phyloP scores from a whole-genome alignment of 192 early-diverging fungal species.

The Coemansia sp. region DNA sequence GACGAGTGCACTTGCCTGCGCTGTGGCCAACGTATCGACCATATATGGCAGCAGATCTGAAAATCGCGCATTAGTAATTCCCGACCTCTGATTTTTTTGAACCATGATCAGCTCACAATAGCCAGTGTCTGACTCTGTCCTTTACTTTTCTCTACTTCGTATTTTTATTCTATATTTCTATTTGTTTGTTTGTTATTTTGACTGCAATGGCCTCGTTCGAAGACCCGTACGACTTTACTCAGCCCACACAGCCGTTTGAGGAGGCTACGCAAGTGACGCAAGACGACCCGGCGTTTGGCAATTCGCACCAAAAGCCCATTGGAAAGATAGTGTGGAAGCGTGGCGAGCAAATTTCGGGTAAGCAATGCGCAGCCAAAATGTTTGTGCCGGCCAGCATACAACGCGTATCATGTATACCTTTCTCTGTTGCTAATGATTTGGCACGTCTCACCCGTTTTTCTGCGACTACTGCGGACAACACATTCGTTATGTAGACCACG shows the following conservation, averaged over 20 bases:
- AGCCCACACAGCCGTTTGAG: slow-evolving; percentile 59
- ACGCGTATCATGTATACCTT: neutral
- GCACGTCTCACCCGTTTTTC: neutral
- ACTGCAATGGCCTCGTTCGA: slow-evolving; percentile 35
- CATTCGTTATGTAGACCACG: slow-evolving; percentile 40
- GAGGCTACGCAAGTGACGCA: slow-evolving; percentile 50
- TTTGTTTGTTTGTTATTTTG: slow-evolving; percentile 4
- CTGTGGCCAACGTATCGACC: slow-evolving; percentile 69
- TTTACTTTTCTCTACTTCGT: slow-evolving; percentile 1
- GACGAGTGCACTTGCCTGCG: slow-evolving; percentile 76
- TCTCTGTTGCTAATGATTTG: slow-evolving; percentile 11
- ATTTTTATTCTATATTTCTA: neutral
- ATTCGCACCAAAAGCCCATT: slow-evolving; percentile 39
- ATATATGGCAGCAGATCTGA: slow-evolving; percentile 49
- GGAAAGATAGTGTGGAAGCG: slow-evolving; percentile 57
- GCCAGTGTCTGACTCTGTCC: neutral
- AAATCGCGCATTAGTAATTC: neutral
- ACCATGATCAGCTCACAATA: neutral
- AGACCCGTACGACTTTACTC: slow-evolving; percentile 53
- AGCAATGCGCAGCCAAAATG: slow-evolving; percentile 1
- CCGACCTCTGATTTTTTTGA: neutral
- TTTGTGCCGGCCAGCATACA: neutral
- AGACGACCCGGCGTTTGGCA: slow-evolving; percentile 38
- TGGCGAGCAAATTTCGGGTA: slow-evolving; percentile 44
- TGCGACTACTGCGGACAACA: neutral